These are phyloP conservation scores for Perkinsus olseni DNA, from an alignment of 169 alveolate species.

Conservation along the genomic window DNA sequence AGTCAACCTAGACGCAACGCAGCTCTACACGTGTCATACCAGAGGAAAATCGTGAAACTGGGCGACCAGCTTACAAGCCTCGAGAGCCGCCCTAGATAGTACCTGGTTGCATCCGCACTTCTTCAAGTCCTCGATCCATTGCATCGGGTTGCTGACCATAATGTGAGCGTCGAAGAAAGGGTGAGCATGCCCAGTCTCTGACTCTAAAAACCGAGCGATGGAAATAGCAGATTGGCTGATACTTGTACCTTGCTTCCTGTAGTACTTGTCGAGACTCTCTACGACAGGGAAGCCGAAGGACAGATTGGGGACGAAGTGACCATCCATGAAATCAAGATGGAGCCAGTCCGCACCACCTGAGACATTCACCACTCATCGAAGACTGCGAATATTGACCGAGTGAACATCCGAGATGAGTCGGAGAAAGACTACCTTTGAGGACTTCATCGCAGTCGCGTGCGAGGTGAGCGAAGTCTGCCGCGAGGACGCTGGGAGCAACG, in stretches of 20 bases:
- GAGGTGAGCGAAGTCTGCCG: slow-evolving; percentile 27
- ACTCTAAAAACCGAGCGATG: neutral
- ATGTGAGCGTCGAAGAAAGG: slow-evolving; percentile 70
- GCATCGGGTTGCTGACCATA: slow-evolving; percentile 64
- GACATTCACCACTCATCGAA: too few relatives aligned
- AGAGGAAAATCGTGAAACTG: too few relatives aligned
- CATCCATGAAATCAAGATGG: slow-evolving; percentile 39
- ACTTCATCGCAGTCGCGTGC: slow-evolving; percentile 15
- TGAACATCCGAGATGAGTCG: too few relatives aligned
- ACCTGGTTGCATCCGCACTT: slow-evolving; percentile 59
- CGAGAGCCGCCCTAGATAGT: slow-evolving; percentile 7
- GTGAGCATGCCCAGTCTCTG: neutral
- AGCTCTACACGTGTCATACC: neutral
- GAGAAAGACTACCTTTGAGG: slow-evolving; percentile 1
- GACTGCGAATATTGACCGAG: too few relatives aligned
- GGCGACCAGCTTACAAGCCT: too few relatives aligned
- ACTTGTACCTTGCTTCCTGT: slow-evolving; percentile 9
- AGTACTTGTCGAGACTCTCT: slow-evolving; percentile 43
- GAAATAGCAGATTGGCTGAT: too few relatives aligned
- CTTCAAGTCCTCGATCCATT: slow-evolving; percentile 58
- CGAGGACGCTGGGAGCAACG: slow-evolving; percentile 35
- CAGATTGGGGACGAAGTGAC: slow-evolving; percentile 71
- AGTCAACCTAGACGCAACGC: neutral
- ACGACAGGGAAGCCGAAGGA: slow-evolving; percentile 69
- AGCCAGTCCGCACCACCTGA: slow-evolving; percentile 36